Evolutionary conservation across 2,329 filamentous ascomycete species (phyloP), one percentile per base, ranked within the genome.

Genomic region (Aspergillus ruber): DNA sequence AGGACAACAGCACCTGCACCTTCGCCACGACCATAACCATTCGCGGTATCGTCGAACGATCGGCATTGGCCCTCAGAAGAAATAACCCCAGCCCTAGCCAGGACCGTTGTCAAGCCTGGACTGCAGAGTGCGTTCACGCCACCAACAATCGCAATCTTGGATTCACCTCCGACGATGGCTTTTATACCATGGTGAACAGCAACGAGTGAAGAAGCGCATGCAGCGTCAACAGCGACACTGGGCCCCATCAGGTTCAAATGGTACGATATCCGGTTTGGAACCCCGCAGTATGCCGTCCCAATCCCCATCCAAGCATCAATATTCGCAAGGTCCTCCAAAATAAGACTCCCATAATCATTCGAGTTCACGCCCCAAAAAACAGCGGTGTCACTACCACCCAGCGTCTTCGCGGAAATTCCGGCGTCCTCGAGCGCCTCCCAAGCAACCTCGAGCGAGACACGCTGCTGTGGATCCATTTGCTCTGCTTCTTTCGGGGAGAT

Each of bases 251-350:
- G 23, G 23, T 62, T 50, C 21, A 60, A 40, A 10, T 61, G 57
- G 23, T 61, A 55, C 1, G 51, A 57, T 20, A 63, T 58, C 6
- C 57, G 53, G 21, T 59, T 57, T 1, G 54, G 60, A 47, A 72
- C 55, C 4, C 67, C 66, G 42, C 63, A 66, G 25, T 58, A 63
- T 0, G 67, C 64, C 0, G 67, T 72, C 0, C 70, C 70, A 38
- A 71, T 69, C 2, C 66, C 68, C 63, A 67, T 69, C 58, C 61
- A 69, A 0, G 69, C 60, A 17, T 68, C 64, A 13, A 71, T 58
- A 13, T 62, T 58, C 0, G 62, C 60, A 3, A 70, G 45, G 46
- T 73, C 69, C 46, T 71, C 67, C 3, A 70, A 53, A 3, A 70
- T 33, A 2, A 67, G 55, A 38, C 60, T 59, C 5, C 58, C 60